Evolutionary conservation across 345 rosid genomes (phyloP), one percentile per base, ranked within the genome.

Genomic region (Litchi chinensis): DNA sequence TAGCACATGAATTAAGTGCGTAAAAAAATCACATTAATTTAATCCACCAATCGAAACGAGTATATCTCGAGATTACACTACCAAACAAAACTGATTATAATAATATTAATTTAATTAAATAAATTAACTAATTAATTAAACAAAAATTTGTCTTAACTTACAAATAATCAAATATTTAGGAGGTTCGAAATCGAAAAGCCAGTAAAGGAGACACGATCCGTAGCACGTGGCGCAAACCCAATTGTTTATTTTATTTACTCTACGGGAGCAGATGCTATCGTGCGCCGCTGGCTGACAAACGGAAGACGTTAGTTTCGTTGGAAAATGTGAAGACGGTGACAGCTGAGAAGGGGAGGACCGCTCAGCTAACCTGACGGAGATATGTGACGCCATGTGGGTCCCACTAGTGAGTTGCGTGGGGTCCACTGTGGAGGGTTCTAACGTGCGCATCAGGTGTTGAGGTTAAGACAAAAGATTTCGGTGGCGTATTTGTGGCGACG

Each of bases 211-310:
- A 82, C 87, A 79, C 12, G 88, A 82, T 79, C 81, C 85, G 79
- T n/a, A 84, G 78, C 86, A 76, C 88, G 83, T 80, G 87, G 77
- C 81, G 62, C 86, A 66, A 77, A 62, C 43, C 43, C 32, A 43
- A 46, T 74, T 26, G 56, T n/a, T 44, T 65, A 21, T 32, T 37
- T 6, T 15, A 7, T 15, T 48, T 2, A 18, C 67, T 22, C 65
- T 19, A n/a, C 1, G 0, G 57, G 8, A 22, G 46, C 37, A 0
- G 73, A 46, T 32, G 54, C 79, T 70, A 64, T 37, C 77, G 76
- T 79, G 63, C 73, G 52, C 80, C 3, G 68, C 56, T 24, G 71
- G 68, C 65, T 77, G 52, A n/a, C 73, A 59, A 75, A 80, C 66
- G 74, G 68, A n/a, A 68, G 69, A 63, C 65, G 76, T 75, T 75